Conservation (phyloP, 176 grass and related monocot genomes). For the Rhynchospora breviuscula region DNA sequence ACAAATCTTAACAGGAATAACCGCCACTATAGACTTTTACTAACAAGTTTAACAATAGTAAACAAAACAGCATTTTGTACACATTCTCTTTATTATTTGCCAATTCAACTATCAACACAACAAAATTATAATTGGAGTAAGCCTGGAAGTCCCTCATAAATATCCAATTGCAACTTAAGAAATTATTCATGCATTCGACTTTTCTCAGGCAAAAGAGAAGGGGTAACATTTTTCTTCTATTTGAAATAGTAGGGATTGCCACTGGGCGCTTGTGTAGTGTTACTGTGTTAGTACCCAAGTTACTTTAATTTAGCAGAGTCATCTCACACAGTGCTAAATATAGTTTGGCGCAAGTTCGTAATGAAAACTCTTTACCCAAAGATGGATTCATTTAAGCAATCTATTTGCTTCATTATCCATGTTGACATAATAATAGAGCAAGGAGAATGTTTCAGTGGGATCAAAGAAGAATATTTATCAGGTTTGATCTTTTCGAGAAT, state of each 20-base stretch:
- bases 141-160: background rate
- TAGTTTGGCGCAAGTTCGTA: background rate
- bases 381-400: background rate
- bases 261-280: background rate
- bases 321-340: background rate
- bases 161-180: background rate
- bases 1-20: background rate
- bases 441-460: background rate
- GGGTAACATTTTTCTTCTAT: background rate
- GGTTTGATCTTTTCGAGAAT: no score
- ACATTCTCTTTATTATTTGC: background rate
- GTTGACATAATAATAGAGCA: background rate
- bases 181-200: background rate
- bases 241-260: background rate
- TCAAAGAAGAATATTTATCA: background rate
- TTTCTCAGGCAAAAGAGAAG: background rate
- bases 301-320: background rate
- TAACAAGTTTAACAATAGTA: background rate
- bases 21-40: background rate
- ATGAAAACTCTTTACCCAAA: background rate
- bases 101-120: background rate
- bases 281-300: background rate
- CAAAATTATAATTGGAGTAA: background rate
- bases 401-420: background rate
- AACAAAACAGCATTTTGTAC: background rate